A percentile compares a stretch with the other conserved stretches of the same genome.
Evolutionary conservation across 1,284 basidiomycete genomes (phyloP).

Genomic region (Rugosomyces carneus): DNA sequence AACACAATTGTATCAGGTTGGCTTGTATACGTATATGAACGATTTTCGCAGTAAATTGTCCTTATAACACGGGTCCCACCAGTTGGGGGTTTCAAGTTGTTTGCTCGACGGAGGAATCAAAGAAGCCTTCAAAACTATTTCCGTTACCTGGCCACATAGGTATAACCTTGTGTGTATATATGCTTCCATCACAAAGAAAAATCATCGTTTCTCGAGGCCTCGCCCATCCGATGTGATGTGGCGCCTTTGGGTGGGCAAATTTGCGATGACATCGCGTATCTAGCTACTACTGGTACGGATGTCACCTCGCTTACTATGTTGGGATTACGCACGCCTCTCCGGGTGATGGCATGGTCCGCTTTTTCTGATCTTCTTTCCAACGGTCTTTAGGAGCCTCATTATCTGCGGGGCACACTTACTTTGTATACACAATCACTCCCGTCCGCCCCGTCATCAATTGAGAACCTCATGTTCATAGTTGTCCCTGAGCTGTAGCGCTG

Average conservation of each 20-base stretch:
- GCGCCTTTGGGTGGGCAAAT: background rate
- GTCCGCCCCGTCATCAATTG: background rate
- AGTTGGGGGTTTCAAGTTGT: background rate
- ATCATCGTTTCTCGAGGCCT: background rate
- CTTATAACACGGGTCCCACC: background rate
- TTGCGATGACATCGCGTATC: conserved; percentile 7
- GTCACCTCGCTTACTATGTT: background rate
- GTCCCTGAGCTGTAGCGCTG: background rate
- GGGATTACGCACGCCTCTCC: background rate
- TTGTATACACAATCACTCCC: background rate
- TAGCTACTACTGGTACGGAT: too few species aligned
- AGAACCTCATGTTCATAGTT: background rate
- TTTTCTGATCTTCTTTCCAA: background rate
- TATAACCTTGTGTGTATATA: background rate
- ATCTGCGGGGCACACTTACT: background rate
- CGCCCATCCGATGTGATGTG: conserved; percentile 1
- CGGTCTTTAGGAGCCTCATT: background rate
- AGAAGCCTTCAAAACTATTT: background rate
- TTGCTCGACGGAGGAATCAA: background rate
- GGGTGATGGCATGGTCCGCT: background rate
- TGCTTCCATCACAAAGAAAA: background rate
- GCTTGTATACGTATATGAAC: background rate
- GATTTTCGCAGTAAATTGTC: background rate
- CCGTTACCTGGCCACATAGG: background rate
- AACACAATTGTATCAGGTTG: background rate